A percentile compares a stretch with the other conserved stretches of the same genome.
These are phyloP conservation scores for Botrytis medusae DNA, from an alignment of 2,329 filamentous ascomycete species.

Conservation along the genomic window DNA sequence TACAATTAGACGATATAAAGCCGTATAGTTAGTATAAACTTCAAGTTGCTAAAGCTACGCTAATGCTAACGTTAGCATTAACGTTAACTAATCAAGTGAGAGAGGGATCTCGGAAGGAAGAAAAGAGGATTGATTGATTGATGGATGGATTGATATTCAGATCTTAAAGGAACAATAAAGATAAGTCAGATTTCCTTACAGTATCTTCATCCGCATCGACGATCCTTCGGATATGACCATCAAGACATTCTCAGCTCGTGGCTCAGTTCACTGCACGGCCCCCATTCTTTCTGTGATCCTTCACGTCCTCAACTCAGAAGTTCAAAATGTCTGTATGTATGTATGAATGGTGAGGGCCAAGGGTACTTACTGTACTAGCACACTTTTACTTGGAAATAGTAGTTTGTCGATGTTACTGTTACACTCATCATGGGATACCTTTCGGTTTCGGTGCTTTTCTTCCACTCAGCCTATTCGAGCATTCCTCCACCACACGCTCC, in stretches of 20 bases:
- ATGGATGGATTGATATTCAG: not conserved
- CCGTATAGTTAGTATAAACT: not conserved
- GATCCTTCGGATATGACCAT: constrained; percentile 1
- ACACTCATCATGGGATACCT: not conserved
- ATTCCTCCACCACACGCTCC: not conserved
- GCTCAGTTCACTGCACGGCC: constrained; percentile 11
- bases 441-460: constrained; percentile 14
- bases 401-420: not conserved
- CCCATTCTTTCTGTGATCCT: constrained; percentile 1
- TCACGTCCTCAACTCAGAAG: not conserved
- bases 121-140: not conserved
- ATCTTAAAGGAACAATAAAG: not conserved
- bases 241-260: constrained; percentile 10
- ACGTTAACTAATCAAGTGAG: too few species aligned
- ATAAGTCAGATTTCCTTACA: constrained; percentile 8
- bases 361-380: not conserved
- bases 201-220: not conserved
- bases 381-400: not conserved
- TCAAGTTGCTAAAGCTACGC: not conserved
- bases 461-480: not conserved
- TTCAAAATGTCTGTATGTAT: not conserved
- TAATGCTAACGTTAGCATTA: too few species aligned
- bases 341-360: not conserved
- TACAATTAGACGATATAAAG: not conserved
- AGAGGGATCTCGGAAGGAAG: not conserved